Percentiles rank a stretch among this genome's conserved stretches.
Conservation (phyloP, 352 stramenopile genomes). For the Phytophthora aleatoria region DNA sequence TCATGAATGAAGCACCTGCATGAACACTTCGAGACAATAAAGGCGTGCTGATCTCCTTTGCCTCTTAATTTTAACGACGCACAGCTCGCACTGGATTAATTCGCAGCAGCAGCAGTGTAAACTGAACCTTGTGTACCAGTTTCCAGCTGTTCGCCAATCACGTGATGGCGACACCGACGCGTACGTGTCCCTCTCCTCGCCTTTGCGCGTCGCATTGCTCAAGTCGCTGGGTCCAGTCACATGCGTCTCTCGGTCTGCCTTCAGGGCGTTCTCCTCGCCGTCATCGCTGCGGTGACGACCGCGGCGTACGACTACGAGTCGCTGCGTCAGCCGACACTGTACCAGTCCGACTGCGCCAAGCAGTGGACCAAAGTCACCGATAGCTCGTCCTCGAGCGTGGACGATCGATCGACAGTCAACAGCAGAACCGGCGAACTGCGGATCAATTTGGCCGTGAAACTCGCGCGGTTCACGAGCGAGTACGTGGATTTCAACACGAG, state of each 20-base stretch:
- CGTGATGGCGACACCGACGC: slow-evolving; percentile 19
- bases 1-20: too few relatives aligned
- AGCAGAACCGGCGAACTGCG: slow-evolving; percentile 51
- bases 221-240: slow-evolving; percentile 6
- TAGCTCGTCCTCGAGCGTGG: slow-evolving; percentile 8
- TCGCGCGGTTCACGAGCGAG: slow-evolving; percentile 67
- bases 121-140: slow-evolving; percentile 20
- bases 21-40: too few relatives aligned
- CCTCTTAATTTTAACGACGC: background rate
- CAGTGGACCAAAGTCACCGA: slow-evolving; percentile 34
- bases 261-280: slow-evolving; percentile 11
- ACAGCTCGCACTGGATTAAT: slow-evolving; percentile 6
- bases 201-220: slow-evolving; percentile 27
- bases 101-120: background rate
- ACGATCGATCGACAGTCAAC: slow-evolving; percentile 43
- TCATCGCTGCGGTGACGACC: slow-evolving; percentile 8
- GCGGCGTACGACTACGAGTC: slow-evolving; percentile 47
- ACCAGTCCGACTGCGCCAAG: slow-evolving; percentile 52
- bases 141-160: slow-evolving; percentile 27
- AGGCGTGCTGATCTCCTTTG: too few relatives aligned
- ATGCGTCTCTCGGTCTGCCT: slow-evolving; percentile 28
- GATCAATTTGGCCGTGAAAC: slow-evolving; percentile 61
- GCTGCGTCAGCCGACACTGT: slow-evolving; percentile 45
- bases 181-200: slow-evolving; percentile 23
- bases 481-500: slow-evolving; percentile 81